Conservation (phyloP, 1,139 yeast species). For the Yarrowia galli region DNA sequence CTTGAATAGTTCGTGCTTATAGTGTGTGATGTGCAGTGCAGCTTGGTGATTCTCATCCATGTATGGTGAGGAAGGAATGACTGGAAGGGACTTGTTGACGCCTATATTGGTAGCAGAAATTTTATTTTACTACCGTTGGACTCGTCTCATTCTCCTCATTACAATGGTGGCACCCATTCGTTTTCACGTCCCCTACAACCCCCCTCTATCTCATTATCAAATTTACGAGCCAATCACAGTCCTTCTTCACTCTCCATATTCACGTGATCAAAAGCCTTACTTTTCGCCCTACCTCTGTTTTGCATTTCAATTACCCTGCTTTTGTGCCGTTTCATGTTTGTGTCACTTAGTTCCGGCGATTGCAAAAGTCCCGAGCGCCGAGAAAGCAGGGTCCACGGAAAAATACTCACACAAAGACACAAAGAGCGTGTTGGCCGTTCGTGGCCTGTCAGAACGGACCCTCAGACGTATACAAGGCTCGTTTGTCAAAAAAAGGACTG, state of each 20-base stretch:
- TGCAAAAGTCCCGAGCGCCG: not conserved
- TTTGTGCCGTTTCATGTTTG: slow-evolving; percentile 19
- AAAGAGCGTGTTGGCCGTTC: not conserved
- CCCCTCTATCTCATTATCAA: not conserved
- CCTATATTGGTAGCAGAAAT: too few species aligned
- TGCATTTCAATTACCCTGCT: slow-evolving; percentile 6
- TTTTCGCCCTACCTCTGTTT: not conserved
- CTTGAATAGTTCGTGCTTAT: too few species aligned
- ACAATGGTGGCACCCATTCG: not conserved
- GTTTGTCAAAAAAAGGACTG: not conserved
- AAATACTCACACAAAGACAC: not conserved
- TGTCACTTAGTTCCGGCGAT: slow-evolving; percentile 2
- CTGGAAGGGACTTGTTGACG: too few species aligned
- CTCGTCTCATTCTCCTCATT: not conserved
- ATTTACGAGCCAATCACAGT: not conserved
- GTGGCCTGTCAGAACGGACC: not conserved
- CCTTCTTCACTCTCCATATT: too few species aligned
- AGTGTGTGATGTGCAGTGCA: too few species aligned
- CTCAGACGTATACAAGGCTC: not conserved
- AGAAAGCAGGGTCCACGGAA: slow-evolving; percentile 29
- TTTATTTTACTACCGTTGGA: too few species aligned
- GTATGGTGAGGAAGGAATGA: too few species aligned
- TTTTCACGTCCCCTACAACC: not conserved
- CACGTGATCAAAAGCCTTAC: slow-evolving; percentile 5
- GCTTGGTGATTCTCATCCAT: too few species aligned